phyloP scores from a whole-genome alignment of 768 basidiomycete genomes.

The Mycena vitilis region DNA sequence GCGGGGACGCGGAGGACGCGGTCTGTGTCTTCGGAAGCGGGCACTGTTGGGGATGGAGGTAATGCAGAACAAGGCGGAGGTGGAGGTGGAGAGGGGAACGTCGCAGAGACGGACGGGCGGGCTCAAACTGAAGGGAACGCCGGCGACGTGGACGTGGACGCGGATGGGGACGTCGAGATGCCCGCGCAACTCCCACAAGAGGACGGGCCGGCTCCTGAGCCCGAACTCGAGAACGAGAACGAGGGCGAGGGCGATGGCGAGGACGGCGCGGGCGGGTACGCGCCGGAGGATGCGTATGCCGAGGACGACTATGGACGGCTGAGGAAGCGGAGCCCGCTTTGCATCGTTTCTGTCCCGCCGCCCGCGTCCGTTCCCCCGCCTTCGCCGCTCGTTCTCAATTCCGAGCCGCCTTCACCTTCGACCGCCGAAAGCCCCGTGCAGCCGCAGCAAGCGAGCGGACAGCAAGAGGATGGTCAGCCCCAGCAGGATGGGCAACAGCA shows the following conservation, averaged over 20 bases:
- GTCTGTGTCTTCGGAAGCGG: too few relatives aligned
- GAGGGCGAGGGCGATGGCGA: not conserved
- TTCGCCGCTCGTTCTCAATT: not conserved
- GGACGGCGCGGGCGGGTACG: conserved; percentile 1
- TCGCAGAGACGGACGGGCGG: not conserved
- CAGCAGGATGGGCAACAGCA: conserved; percentile 1
- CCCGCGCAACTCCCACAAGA: not conserved
- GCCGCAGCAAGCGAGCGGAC: not conserved
- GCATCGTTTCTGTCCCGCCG: conserved; percentile 7
- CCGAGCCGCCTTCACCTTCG: not conserved
- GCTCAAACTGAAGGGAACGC: too few relatives aligned
- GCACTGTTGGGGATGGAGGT: not conserved
- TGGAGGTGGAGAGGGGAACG: not conserved
- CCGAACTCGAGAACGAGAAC: not conserved
- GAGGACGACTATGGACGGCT: conserved; percentile 17
- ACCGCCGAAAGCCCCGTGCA: not conserved
- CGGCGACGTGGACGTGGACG: not conserved
- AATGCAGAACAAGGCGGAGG: not conserved
- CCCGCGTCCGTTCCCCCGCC: not conserved
- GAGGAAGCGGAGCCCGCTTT: conserved; percentile 24
- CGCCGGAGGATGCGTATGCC: conserved; percentile 7
- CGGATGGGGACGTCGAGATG: conserved; percentile 9
- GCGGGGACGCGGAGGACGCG: not conserved
- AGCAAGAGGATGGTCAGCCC: too few relatives aligned
- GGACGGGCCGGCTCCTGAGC: not conserved